phyloP scores from a whole-genome alignment of 164 flowering plant species.

The Platanus orientalis region DNA sequence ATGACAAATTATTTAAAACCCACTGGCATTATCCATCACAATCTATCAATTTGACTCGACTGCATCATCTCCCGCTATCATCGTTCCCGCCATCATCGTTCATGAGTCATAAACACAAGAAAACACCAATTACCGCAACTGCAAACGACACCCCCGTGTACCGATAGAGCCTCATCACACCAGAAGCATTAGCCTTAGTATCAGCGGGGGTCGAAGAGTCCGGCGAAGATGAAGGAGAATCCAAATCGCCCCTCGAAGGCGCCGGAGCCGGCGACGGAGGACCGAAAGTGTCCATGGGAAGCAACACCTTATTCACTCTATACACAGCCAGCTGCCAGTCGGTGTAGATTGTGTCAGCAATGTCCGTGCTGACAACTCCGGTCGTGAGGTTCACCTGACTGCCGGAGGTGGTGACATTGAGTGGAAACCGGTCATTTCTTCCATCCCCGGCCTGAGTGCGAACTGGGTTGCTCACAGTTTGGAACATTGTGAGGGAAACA shows the following conservation, averaged over 20 bases:
- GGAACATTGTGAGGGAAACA: conserved; percentile 51
- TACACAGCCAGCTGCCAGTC: conserved; percentile 72
- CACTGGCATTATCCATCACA: not conserved
- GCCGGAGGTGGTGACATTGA: conserved; percentile 72
- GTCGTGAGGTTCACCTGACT: conserved; percentile 62
- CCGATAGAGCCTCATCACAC: conserved; percentile 6
- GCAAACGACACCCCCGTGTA: not conserved
- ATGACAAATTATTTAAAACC: conserved; percentile 1
- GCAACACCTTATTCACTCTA: conserved; percentile 71
- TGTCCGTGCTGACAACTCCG: conserved; percentile 50
- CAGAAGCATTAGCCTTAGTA: conserved; percentile 18
- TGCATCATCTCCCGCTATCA: not conserved
- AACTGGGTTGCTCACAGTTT: conserved; percentile 80
- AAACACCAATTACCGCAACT: conserved; percentile 11
- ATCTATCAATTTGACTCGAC: not conserved
- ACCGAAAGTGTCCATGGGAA: conserved; percentile 58
- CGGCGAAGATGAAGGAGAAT: conserved; percentile 15
- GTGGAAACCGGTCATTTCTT: conserved; percentile 37
- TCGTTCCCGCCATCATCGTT: not conserved
- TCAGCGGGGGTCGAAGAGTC: not conserved
- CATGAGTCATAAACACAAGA: conserved; percentile 1
- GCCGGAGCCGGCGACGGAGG: conserved; percentile 51
- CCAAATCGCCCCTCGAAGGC: conserved; percentile 43
- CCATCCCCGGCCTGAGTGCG: conserved; percentile 74
- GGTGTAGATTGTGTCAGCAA: conserved; percentile 49